Evolutionary conservation across 2,329 filamentous ascomycete genomes (phyloP).

Genomic region (Aspergillus carbonarius): DNA sequence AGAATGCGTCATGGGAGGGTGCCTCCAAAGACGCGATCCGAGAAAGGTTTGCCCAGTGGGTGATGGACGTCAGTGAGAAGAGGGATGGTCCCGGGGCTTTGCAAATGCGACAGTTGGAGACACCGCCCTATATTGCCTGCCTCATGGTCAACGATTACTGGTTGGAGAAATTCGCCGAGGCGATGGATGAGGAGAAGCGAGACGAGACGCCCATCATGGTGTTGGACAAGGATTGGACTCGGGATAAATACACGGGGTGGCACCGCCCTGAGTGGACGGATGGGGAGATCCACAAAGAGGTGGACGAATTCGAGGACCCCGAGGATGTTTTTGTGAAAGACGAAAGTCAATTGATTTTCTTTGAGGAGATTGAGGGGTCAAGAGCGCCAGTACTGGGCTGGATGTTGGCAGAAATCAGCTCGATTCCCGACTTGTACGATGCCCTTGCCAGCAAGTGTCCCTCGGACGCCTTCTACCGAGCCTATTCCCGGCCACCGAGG

Average conservation of each 20-base stretch:
- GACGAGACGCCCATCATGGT: not conserved
- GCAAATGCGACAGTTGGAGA: not conserved
- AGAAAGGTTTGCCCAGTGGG: not conserved
- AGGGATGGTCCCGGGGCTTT: not conserved
- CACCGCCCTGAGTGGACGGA: not conserved
- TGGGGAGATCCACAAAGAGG: not conserved
- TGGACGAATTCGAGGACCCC: not conserved
- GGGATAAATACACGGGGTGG: not conserved
- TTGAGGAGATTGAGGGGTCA: not conserved
- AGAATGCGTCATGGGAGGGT: not conserved
- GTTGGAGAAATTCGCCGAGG: not conserved
- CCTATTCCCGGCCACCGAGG: not conserved
- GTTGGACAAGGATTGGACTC: not conserved
- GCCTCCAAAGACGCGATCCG: not conserved
- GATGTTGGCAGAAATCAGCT: not conserved
- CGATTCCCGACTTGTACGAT: not conserved
- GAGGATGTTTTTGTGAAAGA: not conserved
- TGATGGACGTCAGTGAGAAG: not conserved
- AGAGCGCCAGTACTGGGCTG: not conserved
- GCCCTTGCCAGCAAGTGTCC: not conserved
- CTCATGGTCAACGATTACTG: not conserved
- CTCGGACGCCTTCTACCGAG: not conserved
- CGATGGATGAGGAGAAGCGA: not conserved
- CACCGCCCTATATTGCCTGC: not conserved
- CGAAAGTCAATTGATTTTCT: not conserved